Conservation (phyloP, 805 yeast genomes). For the Cyberlindnera meyerae region DNA sequence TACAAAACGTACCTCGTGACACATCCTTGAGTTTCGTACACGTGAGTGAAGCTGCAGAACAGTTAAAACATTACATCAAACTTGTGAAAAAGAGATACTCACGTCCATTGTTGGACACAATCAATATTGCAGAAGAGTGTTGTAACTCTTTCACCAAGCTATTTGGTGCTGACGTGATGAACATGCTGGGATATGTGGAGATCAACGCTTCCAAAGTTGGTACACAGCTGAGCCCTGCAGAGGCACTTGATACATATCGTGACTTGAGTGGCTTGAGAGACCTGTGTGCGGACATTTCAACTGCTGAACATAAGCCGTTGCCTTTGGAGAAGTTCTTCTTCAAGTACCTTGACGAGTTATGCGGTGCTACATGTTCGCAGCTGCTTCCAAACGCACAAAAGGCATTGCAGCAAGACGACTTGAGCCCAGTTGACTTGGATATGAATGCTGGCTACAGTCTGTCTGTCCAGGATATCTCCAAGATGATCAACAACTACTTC, state of each 20-base stretch:
- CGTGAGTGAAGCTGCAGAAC: slow-evolving; percentile 51
- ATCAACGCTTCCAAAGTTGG: slow-evolving; percentile 31
- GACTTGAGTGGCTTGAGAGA: slow-evolving; percentile 48
- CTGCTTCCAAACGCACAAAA: slow-evolving; percentile 45
- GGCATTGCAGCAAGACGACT: slow-evolving; percentile 54
- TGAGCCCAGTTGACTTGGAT: slow-evolving; percentile 45
- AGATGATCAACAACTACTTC: slow-evolving; percentile 54
- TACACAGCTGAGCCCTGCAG: slow-evolving; percentile 39
- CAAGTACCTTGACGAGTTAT: slow-evolving; percentile 38
- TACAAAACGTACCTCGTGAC: slow-evolving; percentile 55
- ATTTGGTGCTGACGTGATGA: slow-evolving; percentile 48
- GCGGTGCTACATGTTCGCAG: slow-evolving; percentile 39
- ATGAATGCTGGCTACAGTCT: slow-evolving; percentile 43
- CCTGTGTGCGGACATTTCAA: slow-evolving; percentile 44
- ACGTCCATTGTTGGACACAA: slow-evolving; percentile 53
- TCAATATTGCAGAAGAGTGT: slow-evolving; percentile 46
- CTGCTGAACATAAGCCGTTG: slow-evolving; percentile 35
- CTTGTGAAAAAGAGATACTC: slow-evolving; percentile 55
- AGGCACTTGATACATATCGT: slow-evolving; percentile 53
- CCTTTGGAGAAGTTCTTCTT: slow-evolving; percentile 54
- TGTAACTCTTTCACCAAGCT: slow-evolving; percentile 46
- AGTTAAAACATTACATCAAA: slow-evolving; percentile 44
- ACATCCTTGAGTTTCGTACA: slow-evolving; percentile 48
- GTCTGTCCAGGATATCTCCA: slow-evolving; percentile 65
- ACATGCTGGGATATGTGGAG: slow-evolving; percentile 46